Evolutionary conservation across 345 rosid genomes (phyloP).

Genomic region (Orychophragmus violaceus): DNA sequence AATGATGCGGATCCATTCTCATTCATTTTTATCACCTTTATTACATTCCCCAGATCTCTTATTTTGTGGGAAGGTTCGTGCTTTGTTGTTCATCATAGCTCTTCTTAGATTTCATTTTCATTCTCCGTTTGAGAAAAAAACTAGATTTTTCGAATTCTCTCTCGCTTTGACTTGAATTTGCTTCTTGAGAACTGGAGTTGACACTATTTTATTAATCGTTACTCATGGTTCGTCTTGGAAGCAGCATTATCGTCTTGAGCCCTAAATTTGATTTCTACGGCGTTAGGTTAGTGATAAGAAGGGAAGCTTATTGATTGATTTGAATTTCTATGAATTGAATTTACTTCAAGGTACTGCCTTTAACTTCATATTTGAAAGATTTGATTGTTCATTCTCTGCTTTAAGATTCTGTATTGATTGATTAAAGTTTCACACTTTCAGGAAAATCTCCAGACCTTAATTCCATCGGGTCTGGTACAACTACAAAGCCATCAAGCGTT

Average conservation of each 20-base stretch:
- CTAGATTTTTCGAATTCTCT: constrained; percentile 4
- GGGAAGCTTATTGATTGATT: neutral
- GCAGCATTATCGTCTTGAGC: constrained; percentile 13
- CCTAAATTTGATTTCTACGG: constrained; percentile 17
- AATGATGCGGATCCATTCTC: too few species aligned
- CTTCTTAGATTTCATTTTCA: neutral
- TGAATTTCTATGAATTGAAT: too few species aligned
- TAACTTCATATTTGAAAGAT: neutral
- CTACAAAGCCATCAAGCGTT: constrained; percentile 56
- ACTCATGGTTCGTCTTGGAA: neutral
- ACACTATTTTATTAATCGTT: neutral
- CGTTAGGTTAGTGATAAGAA: neutral
- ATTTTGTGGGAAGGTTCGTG: constrained; percentile 23
- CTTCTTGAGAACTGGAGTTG: neutral
- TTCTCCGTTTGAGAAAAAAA: neutral
- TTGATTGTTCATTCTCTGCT: neutral
- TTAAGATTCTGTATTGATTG: constrained; percentile 25
- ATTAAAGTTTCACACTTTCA: too few species aligned
- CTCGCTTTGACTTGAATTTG: constrained; percentile 5
- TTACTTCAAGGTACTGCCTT: neutral
- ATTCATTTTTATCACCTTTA: too few species aligned
- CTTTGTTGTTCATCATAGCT: neutral
- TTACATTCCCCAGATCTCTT: too few species aligned
- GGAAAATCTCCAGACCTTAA: too few species aligned
- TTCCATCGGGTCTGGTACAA: too few species aligned